Percentiles rank a stretch among this genome's conserved stretches.
phyloP scores from a whole-genome alignment of 1,284 basidiomycete species.

The Cutaneotrichosporon dermatis region DNA sequence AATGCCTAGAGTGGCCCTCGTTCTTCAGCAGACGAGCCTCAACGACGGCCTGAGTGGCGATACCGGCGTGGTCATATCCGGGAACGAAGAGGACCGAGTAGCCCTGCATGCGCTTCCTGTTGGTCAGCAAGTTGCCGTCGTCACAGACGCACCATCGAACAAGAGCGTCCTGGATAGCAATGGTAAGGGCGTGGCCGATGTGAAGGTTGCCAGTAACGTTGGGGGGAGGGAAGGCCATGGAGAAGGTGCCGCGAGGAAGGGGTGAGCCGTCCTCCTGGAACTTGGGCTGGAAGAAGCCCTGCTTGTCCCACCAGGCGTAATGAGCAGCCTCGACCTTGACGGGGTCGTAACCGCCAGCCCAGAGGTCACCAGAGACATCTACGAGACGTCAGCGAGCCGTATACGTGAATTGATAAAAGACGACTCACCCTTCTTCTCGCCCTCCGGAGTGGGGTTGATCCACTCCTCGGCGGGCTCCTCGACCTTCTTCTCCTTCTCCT shows the following conservation, averaged over 20 bases:
- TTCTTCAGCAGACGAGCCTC: constrained; percentile 87
- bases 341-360: constrained; percentile 92
- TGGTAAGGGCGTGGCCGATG: constrained; percentile 92
- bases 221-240: constrained; percentile 91
- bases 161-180: constrained; percentile 85
- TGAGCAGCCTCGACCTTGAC: constrained; percentile 91
- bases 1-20: constrained; percentile 79
- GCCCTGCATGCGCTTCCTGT: constrained; percentile 92
- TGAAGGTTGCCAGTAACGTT: constrained; percentile 97
- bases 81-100: constrained; percentile 87
- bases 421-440: constrained; percentile 78
- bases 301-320: constrained; percentile 96
- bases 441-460: constrained; percentile 78
- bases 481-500: constrained; percentile 61
- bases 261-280: constrained; percentile 57
- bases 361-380: constrained; percentile 71
- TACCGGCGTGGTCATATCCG: constrained; percentile 97
- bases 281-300: constrained; percentile 85
- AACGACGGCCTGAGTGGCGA: constrained; percentile 97
- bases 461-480: constrained; percentile 61
- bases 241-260: constrained; percentile 65
- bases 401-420: too few species aligned
- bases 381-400: not conserved
- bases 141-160: constrained; percentile 66
- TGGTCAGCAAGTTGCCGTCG: not conserved